Conservation (phyloP, 2,329 filamentous ascomycete species). For the Fusarium hostae region DNA sequence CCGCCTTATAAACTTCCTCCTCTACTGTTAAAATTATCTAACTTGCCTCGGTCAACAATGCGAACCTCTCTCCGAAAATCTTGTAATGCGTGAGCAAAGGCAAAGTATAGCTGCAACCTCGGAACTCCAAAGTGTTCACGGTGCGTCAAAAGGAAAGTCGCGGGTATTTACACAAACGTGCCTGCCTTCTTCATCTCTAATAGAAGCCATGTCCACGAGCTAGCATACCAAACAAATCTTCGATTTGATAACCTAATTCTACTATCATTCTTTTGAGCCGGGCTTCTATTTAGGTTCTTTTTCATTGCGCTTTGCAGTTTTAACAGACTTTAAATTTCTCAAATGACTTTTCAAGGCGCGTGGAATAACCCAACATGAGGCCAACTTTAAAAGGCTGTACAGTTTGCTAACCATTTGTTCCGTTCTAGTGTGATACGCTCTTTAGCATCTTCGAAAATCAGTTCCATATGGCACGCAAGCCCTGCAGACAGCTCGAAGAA, state of each 20-base stretch:
- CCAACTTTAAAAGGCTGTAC: not conserved
- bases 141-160: constrained; percentile 59
- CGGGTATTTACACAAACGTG: constrained; percentile 65
- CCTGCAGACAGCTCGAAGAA: not conserved
- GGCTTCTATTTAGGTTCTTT: too few species aligned
- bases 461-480: not conserved
- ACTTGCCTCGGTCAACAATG: constrained; percentile 51
- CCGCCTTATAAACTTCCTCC: constrained; percentile 14
- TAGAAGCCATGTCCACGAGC: too few species aligned
- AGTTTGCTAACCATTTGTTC: not conserved
- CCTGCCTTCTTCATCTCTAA: constrained; percentile 51
- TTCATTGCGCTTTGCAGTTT: too few species aligned
- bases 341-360: not conserved
- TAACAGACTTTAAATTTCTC: not conserved
- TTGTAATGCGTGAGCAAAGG: constrained; percentile 65
- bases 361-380: not conserved
- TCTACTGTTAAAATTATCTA: not conserved
- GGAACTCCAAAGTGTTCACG: constrained; percentile 64
- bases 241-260: too few species aligned
- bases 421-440: not conserved
- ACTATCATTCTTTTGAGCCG: too few species aligned
- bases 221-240: too few species aligned
- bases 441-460: not conserved
- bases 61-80: constrained; percentile 66
- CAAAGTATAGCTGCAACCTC: constrained; percentile 68